Conservation (phyloP, 2,329 filamentous ascomycete genomes). For the Rosellinia necatrix region DNA sequence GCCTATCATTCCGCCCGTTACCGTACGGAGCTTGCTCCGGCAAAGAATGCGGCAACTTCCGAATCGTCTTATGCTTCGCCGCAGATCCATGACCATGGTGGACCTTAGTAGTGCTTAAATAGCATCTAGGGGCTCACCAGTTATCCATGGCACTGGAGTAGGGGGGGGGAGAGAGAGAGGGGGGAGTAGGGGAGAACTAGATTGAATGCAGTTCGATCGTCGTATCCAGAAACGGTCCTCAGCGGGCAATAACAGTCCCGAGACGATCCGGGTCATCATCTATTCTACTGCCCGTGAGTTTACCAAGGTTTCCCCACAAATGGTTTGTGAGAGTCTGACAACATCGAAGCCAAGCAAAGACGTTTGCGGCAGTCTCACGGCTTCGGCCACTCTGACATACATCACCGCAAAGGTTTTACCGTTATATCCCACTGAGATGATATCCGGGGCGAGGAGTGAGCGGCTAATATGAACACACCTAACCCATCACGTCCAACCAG, state of each 20-base stretch:
- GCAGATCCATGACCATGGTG: constrained; percentile 1
- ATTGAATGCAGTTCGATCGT: constrained; percentile 6
- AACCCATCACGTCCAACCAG: constrained; percentile 28
- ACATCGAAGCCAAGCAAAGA: constrained; percentile 1
- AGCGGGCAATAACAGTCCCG: not conserved
- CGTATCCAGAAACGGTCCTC: constrained; percentile 1
- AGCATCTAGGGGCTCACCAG: not conserved
- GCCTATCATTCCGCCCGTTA: not conserved
- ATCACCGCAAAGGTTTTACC: too few relatives aligned
- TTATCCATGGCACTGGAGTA: not conserved
- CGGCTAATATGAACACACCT: constrained; percentile 23
- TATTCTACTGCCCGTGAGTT: constrained; percentile 9
- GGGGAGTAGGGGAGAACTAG: too few relatives aligned
- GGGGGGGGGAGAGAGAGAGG: too few relatives aligned
- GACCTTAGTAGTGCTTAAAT: not conserved
- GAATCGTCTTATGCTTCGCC: not conserved
- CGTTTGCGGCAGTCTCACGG: too few relatives aligned
- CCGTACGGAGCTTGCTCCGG: not conserved
- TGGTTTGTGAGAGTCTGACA: constrained; percentile 9
- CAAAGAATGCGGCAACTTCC: constrained; percentile 18
- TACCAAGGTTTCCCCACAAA: not conserved
- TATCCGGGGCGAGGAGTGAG: too few relatives aligned
- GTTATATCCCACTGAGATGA: too few relatives aligned
- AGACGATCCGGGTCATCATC: constrained; percentile 19
- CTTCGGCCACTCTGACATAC: too few relatives aligned